phyloP scores from a whole-genome alignment of 495 filamentous ascomycete species.

The Aspergillus nidulans region DNA sequence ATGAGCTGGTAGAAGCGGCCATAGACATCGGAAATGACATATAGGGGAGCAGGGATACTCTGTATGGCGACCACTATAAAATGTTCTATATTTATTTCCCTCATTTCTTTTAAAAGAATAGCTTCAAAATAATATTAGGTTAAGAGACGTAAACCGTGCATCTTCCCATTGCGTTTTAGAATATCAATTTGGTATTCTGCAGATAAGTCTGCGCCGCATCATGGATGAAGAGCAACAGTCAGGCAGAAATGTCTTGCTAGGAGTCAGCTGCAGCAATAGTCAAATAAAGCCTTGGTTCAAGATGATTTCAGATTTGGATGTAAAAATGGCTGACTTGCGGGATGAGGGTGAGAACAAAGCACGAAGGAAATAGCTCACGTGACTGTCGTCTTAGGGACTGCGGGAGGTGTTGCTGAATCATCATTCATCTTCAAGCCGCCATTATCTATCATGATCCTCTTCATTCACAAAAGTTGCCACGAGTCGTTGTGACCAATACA shows the following conservation, averaged over 20 bases:
- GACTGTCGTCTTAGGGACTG: not conserved
- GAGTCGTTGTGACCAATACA: not conserved
- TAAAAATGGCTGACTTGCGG: not conserved
- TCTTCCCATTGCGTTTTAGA: too few species aligned
- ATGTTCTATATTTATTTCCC: too few species aligned
- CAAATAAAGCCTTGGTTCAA: too few species aligned
- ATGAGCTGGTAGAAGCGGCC: not conserved
- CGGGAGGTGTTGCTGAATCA: slow-evolving; percentile 10
- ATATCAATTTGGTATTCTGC: too few species aligned
- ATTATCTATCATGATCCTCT: not conserved
- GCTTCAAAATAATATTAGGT: too few species aligned
- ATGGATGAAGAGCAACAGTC: too few species aligned
- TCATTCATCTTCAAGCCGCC: slow-evolving; percentile 2
- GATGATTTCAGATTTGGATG: too few species aligned
- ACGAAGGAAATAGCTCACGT: slow-evolving; percentile 1
- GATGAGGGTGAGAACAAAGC: not conserved
- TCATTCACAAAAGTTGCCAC: not conserved
- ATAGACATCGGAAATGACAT: not conserved
- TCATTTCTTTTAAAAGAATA: too few species aligned
- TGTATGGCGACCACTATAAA: not conserved
- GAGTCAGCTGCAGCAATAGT: too few species aligned
- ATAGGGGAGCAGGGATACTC: not conserved
- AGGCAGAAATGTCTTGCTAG: too few species aligned
- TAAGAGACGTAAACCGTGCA: too few species aligned
- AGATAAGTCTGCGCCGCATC: too few species aligned